phyloP scores from a whole-genome alignment of 2,329 filamentous ascomycete species.

The Trichoderma koningii region DNA sequence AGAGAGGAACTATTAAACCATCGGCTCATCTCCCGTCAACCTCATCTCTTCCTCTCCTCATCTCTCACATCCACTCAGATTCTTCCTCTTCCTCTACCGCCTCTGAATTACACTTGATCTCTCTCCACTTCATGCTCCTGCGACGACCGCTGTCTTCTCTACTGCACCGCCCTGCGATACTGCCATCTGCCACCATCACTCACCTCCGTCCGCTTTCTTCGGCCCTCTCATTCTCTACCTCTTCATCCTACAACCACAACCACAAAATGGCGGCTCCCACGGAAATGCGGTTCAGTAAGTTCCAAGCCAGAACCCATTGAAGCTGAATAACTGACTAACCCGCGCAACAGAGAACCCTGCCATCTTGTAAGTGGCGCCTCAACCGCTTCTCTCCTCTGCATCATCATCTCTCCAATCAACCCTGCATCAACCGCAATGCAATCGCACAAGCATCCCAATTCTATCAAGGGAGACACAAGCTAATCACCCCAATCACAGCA shows the following conservation, averaged over 20 bases:
- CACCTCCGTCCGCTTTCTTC: not conserved
- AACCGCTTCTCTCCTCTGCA: not conserved
- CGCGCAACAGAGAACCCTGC: slow-evolving; percentile 47
- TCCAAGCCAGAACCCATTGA: too few relatives aligned
- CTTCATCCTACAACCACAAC: not conserved
- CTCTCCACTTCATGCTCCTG: not conserved
- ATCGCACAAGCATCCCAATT: too few relatives aligned
- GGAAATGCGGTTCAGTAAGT: slow-evolving; percentile 42
- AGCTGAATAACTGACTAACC: not conserved
- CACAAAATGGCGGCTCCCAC: slow-evolving; percentile 11
- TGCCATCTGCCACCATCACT: not conserved
- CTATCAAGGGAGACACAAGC: too few relatives aligned
- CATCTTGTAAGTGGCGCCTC: slow-evolving; percentile 49
- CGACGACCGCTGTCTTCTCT: not conserved
- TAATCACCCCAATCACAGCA: slow-evolving; percentile 58
- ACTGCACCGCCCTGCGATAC: not conserved
- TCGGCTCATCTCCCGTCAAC: too few relatives aligned
- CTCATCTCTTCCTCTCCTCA: too few relatives aligned
- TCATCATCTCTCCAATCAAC: too few relatives aligned
- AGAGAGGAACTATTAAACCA: too few relatives aligned
- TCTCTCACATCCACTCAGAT: not conserved
- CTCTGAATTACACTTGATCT: too few relatives aligned
- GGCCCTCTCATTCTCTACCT: not conserved
- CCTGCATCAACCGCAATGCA: not conserved
- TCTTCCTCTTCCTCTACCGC: not conserved